Base-by-base conservation (phyloP, 1,284 basidiomycete species). In the Inonotus hispidus region DNA sequence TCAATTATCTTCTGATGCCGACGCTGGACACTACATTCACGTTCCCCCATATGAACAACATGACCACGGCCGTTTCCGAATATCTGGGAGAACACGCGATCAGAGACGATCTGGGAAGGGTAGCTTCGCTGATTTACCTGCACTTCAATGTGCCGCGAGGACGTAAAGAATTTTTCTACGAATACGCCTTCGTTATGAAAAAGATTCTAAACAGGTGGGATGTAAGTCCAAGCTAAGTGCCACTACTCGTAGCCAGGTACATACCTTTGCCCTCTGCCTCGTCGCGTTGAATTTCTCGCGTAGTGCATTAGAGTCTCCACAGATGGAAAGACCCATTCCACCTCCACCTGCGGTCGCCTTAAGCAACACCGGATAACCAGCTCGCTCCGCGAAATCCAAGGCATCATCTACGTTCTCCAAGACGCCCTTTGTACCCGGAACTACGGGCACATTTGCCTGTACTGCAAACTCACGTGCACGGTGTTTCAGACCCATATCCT, bases 1-100 rank as follows among this genome's bases (percentile, higher is more conserved):
- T 91, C 88, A 35, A 90, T 80, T 3, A 90, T 80, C 68, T 91
- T 91, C 71, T 91, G 88, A 67, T 89, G 83, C 27, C 88, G 73
- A 32, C 88, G 75, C 68, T 91, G 88, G 16, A 88, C 73, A 47
- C 82, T 85, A 66, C 86, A 88, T 69, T 91, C 88, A 10, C 88
- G 76, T 67, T 90, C 87, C 37, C 85, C 83, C 74, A 88, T 80
- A 68, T 87, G 84, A 13, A 88, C 74, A 1, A 81, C 82, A 57
- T 82, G 74, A 3, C 82, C 82, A 0, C 69, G 54, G 0, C 85
- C 85, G 68, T 90, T 81, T 14, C 87, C 88, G 64, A 89, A 87
- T 0, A 90, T 78, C 79, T 84, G 50, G n/a, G 2, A 27, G 10
- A 49, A 32, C 4, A 47, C 6, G n/a, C 10, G 7, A 39, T 41